Evolutionary conservation across 441 rosid genomes (phyloP), one percentile per base, ranked within the genome.

Genomic region (Arabidopsis lyrata): DNA sequence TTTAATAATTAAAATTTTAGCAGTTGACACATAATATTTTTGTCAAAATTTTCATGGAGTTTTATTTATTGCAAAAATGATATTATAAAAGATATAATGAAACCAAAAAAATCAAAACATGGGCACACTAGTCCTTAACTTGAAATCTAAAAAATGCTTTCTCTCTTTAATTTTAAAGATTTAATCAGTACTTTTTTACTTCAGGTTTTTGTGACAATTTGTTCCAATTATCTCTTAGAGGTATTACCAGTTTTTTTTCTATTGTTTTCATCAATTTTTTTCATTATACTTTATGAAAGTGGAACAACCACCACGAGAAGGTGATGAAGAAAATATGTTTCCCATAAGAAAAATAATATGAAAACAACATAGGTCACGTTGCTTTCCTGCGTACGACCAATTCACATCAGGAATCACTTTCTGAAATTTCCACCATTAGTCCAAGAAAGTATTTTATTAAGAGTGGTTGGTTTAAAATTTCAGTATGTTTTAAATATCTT

Each of bases 321-420:
- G 59, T 50, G 15, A 52, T 39, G 29, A 42, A 66, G 14, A 18
- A 6, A 35, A 59, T 15, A 15, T 12, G 24, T 60, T 22, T 38
- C n/a, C 22, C 15, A 32, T 5, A 14, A 10, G 27, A 35, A 58
- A 31, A 20, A 38, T n/a, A 56, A 66, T 66, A 74, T 48, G 61
- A 66, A 66, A 74, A 65, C 59, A 58, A 36, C 31, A 72, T 15
- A 4, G 31, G 35, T 66, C 11, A 57, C 55, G 39, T 60, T 67
- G 27, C 41, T 60, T 60, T 75, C 63, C 32, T 22, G 57, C 72
- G 49, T 67, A 67, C 16, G 73, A 60, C 68, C 62, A 75, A 49
- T n/a, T 74, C 67, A 20, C 60, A 58, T 65, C 61, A 66, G n/a
- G 32, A 2, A 13, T 20, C 60, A 9, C 4, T 39, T 64, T 47